Conservation (phyloP, 352 stramenopile species). For the Phytophthora kernoviae region DNA sequence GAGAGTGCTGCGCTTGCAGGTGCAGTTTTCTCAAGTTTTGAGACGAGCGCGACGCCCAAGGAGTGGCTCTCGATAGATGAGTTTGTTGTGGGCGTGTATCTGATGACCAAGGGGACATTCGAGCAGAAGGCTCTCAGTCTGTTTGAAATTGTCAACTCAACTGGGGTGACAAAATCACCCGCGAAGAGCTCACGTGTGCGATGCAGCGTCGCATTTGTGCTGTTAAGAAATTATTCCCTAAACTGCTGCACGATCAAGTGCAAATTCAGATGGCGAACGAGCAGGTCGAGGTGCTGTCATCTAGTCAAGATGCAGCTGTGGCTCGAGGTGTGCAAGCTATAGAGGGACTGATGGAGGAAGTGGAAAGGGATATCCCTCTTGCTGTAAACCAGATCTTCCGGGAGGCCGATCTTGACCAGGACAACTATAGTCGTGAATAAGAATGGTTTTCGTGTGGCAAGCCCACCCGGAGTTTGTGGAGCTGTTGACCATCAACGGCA, state of each 20-base stretch:
- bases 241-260: slow-evolving; percentile 74
- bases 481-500: slow-evolving; percentile 83
- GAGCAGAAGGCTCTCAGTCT: slow-evolving; percentile 81
- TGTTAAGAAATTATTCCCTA: slow-evolving; percentile 79
- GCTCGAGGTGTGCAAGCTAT: slow-evolving; percentile 59
- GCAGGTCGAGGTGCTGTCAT: slow-evolving; percentile 39
- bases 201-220: slow-evolving; percentile 75
- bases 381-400: slow-evolving; percentile 87
- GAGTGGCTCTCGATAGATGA: slow-evolving; percentile 80
- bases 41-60: slow-evolving; percentile 54
- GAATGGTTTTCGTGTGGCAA: slow-evolving; percentile 87
- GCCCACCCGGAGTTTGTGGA: slow-evolving; percentile 83
- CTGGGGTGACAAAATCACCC: slow-evolving; percentile 69
- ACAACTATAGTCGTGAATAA: slow-evolving; percentile 78
- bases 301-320: slow-evolving; percentile 54
- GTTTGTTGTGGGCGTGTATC: slow-evolving; percentile 80
- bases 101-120: slow-evolving; percentile 82
- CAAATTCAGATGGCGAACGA: slow-evolving; percentile 62
- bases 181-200: slow-evolving; percentile 70
- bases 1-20: slow-evolving; percentile 67
- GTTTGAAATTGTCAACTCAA: slow-evolving; percentile 78
- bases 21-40: slow-evolving; percentile 80
- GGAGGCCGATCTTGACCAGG: slow-evolving; percentile 75
- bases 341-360: slow-evolving; percentile 74
- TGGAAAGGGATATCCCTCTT: slow-evolving; percentile 83